phyloP scores from a whole-genome alignment of 768 basidiomycete genomes.

The Lactarius tabidus region DNA sequence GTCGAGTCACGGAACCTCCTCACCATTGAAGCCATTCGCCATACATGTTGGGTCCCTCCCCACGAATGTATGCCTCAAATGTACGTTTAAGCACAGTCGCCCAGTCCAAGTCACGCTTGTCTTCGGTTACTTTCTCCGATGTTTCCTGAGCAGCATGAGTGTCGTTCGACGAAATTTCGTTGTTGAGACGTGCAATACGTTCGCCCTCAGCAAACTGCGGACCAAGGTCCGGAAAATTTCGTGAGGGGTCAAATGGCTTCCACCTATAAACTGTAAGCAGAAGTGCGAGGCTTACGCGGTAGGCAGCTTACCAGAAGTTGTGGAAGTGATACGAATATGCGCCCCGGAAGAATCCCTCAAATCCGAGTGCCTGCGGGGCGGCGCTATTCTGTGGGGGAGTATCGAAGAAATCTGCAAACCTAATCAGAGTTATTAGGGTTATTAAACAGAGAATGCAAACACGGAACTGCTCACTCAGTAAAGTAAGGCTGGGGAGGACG shows the following conservation, averaged over 20 bases:
- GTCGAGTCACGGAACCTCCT: neutral
- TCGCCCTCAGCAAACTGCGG: conserved; percentile 73
- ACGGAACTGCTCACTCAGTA: conserved; percentile 53
- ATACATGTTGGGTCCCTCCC: conserved; percentile 93
- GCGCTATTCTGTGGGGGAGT: conserved; percentile 70
- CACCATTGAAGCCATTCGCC: conserved; percentile 68
- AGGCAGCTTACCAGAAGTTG: conserved; percentile 69
- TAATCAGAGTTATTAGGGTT: conserved; percentile 32
- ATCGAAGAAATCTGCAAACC: conserved; percentile 87
- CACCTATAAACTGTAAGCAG: conserved; percentile 54
- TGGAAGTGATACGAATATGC: conserved; percentile 97
- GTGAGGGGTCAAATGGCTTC: conserved; percentile 87
- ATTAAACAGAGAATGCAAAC: neutral
- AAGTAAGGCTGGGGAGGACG: conserved; percentile 95
- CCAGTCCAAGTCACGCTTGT: conserved; percentile 86
- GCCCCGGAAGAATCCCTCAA: conserved; percentile 94
- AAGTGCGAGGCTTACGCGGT: neutral
- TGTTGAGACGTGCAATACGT: conserved; percentile 50
- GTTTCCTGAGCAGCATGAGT: conserved; percentile 31
- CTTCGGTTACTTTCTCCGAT: conserved; percentile 48
- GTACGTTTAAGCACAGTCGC: conserved; percentile 91
- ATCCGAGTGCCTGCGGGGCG: conserved; percentile 82
- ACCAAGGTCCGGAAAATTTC: conserved; percentile 97
- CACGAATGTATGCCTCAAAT: conserved; percentile 89
- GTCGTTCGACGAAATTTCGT: conserved; percentile 26